Conservation (phyloP, 371 early-diverging fungal genomes). For the Chytridiales sp. region DNA sequence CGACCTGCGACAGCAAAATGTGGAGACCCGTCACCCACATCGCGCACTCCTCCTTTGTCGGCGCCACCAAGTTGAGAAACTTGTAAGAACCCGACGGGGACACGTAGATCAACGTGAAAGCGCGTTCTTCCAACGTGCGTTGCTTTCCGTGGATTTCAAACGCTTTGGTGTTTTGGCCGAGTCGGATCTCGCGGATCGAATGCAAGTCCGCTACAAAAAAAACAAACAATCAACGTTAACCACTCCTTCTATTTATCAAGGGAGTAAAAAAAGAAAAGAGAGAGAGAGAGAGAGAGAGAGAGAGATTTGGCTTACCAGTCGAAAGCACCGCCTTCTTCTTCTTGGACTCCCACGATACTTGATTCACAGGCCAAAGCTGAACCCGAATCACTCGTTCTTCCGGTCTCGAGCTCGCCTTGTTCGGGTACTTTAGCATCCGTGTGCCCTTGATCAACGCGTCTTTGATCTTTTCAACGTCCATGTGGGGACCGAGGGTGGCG, state of each 20-base stretch:
- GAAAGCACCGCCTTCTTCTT: slow-evolving; percentile 39
- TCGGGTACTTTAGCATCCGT: slow-evolving; percentile 47
- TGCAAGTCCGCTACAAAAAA: slow-evolving; percentile 36
- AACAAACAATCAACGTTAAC: slow-evolving; percentile 8
- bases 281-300: not conserved
- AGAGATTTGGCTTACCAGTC: slow-evolving; percentile 19
- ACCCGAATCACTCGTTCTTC: slow-evolving; percentile 43
- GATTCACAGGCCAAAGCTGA: not conserved
- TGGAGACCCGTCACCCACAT: slow-evolving; percentile 49
- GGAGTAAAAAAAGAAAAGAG: slow-evolving; percentile 6
- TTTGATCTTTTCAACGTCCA: slow-evolving; percentile 7
- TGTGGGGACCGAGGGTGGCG: too few species aligned
- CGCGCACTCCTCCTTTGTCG: slow-evolving; percentile 36
- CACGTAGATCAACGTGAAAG: slow-evolving; percentile 51
- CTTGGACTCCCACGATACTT: slow-evolving; percentile 47
- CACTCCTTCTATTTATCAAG: not conserved
- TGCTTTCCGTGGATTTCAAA: slow-evolving; percentile 46
- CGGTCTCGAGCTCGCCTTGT: slow-evolving; percentile 39
- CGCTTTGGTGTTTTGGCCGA: slow-evolving; percentile 51
- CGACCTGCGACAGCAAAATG: slow-evolving; percentile 40
- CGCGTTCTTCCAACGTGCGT: slow-evolving; percentile 38
- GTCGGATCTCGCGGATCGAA: slow-evolving; percentile 45
- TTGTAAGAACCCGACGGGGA: slow-evolving; percentile 41
- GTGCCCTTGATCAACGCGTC: slow-evolving; percentile 34
- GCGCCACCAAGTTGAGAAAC: slow-evolving; percentile 52